A percentile compares a stretch with the other conserved stretches of the same genome.
Conservation (phyloP, 2,329 filamentous ascomycete genomes). For the Aspergillus persii region DNA sequence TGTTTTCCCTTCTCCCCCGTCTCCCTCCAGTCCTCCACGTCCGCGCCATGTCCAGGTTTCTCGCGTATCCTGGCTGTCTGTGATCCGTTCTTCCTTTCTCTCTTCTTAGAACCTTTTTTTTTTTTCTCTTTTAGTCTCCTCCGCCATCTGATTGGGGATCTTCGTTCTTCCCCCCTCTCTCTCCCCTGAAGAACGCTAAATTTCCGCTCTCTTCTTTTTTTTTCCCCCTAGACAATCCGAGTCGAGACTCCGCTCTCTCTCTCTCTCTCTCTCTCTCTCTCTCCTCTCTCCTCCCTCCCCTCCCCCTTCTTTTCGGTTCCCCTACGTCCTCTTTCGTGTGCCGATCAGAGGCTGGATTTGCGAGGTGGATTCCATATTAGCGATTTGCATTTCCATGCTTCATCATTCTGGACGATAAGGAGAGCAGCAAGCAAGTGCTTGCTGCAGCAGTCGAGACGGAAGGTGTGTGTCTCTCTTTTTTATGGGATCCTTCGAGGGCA, state of each 20-base stretch:
- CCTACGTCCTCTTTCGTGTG: constrained; percentile 12
- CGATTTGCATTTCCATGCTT: constrained; percentile 44
- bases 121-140: background rate
- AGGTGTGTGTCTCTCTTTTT: constrained; percentile 33
- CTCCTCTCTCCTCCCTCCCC: constrained; percentile 2
- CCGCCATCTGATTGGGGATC: constrained; percentile 6
- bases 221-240: background rate
- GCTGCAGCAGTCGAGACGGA: constrained; percentile 48
- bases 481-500: constrained; percentile 8
- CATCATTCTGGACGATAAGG: constrained; percentile 45
- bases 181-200: constrained; percentile 18
- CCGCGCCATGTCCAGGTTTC: constrained; percentile 35
- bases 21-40: constrained; percentile 22
- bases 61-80: constrained; percentile 30
- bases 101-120: background rate
- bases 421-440: constrained; percentile 49
- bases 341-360: constrained; percentile 25
- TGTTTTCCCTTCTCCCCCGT: constrained; percentile 11
- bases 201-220: background rate
- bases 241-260: constrained; percentile 5
- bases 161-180: background rate
- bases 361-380: constrained; percentile 27
- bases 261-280: constrained; percentile 1
- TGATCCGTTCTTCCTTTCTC: constrained; percentile 22
- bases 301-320: constrained; percentile 6